Base-by-base conservation (phyloP, 306 rosid species). In the Lupinus albus region DNA sequence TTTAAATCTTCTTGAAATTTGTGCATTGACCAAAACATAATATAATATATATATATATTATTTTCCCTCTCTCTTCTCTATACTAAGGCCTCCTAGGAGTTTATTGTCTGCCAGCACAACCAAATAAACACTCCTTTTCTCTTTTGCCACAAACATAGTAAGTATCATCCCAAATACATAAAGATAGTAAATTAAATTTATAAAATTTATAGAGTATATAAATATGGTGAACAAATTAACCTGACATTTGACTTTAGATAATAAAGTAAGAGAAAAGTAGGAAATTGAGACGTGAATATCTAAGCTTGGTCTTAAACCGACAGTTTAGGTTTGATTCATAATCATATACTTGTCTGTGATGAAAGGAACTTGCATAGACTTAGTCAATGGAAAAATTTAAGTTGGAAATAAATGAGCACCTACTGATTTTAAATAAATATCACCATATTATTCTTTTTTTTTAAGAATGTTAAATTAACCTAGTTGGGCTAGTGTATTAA, bases 261-360 rank as follows among this genome's bases (percentile, higher is more conserved):
- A 9, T 39, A 8, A 39, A 10, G 2, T 39, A 39, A 10, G 11
- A 44, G 52, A 62, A 12, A 36, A 38, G 20, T 12, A 21, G 44
- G 63, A 70, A 78, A 71, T 49, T 42, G 46, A 18, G 65, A 66
- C 32, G 68, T 59, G 67, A 66, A 72, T 59, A 59, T 52, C 58
- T 66, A 55, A 56, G 39, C 61, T 58, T 78, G 75, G 78, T 66
- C 78, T 1, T 52, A 78, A 78, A 78, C 79, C 68, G 72, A 39
- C 82, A 52, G 38, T 44, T 1, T 33, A 47, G 49, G 75, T 61
- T 25, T 16, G 8, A 75, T 30, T 50, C n/a, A n/a, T n/a, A n/a
- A n/a, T n/a, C n/a, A n/a, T n/a, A n/a, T n/a, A n/a, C n/a, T n/a
- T n/a, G n/a, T n/a, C n/a, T n/a, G n/a, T n/a, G n/a, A n/a, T n/a